Base-by-base conservation (phyloP, 352 stramenopile species). In the Phytophthora boehmeriae region DNA sequence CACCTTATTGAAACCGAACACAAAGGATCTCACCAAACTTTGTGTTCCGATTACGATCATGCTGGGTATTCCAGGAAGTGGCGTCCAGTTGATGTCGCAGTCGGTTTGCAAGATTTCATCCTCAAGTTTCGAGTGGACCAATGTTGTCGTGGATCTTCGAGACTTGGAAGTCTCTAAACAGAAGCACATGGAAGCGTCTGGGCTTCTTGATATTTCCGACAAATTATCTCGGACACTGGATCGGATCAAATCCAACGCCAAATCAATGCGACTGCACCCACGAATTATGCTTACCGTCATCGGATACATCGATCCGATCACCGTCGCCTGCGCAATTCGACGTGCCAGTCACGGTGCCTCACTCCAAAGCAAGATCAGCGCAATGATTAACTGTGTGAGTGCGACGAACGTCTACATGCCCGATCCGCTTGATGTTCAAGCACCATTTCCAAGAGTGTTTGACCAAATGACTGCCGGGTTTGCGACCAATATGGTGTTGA, bases 21-120 rank as follows among this genome's bases (percentile, higher is more conserved):
- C 46, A 4, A 30, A 59, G 1, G 65, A 80, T 22, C 19, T 61
- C 8, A 63, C 34, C 16, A 80, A 74, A 54, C 47, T 78, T 1
- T 68, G 66, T 14, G 54, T 92, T 1, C 78, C 84, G 1, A 53
- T 93, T 52, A 90, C 82, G 1, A 48, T 86, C 10, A 68, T 89
- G 41, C 5, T 93, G 5, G 84, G 84, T 0, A 74, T 93, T 11
- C 84, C 84, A n/a, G 82, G 84, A 39, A 93, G 84, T 63, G 72
- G 74, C 2, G 71, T 63, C 0, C 19, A 52, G 4, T 41, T 39
- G 9, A 79, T 92, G 46, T 59, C 73, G 1, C 8, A 66, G 10
- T 77, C 63, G 1, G 51, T 92, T 41, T 83, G 75, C 54, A 68
- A 77, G 14, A 71, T 93, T 45, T 78, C 83, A 9, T 75, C 72